phyloP scores from a whole-genome alignment of 2,329 filamentous ascomycete species.

The Cytospora piceicola region DNA sequence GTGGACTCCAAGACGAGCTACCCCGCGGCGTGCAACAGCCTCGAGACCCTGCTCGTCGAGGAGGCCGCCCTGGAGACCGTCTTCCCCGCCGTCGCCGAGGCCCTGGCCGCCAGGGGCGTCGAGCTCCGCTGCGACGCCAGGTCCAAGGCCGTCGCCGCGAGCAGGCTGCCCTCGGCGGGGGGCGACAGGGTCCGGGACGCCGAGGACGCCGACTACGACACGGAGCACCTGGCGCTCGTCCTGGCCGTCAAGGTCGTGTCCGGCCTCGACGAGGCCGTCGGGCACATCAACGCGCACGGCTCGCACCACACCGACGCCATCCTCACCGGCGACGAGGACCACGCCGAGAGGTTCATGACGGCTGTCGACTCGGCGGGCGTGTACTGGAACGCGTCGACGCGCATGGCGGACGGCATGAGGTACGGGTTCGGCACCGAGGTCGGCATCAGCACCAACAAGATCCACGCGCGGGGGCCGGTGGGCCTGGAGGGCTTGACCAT shows the following conservation, averaged over 20 bases:
- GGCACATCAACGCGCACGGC: slow-evolving; percentile 89
- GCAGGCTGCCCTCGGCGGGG: slow-evolving; percentile 45
- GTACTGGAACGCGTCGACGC: slow-evolving; percentile 95
- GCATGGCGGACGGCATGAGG: slow-evolving; percentile 94
- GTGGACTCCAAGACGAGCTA: slow-evolving; percentile 94
- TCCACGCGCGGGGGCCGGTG: slow-evolving; percentile 90
- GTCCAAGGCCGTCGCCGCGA: slow-evolving; percentile 66
- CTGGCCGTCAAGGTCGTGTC: slow-evolving; percentile 82
- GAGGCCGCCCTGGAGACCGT: slow-evolving; percentile 67
- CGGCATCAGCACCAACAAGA: slow-evolving; percentile 98
- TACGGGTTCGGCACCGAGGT: slow-evolving; percentile 98
- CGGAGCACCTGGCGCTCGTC: slow-evolving; percentile 85
- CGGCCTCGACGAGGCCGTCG: slow-evolving; percentile 70
- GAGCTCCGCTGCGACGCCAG: slow-evolving; percentile 76
- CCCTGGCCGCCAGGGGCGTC: slow-evolving; percentile 77
- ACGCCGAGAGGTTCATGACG: slow-evolving; percentile 82
- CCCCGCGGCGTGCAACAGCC: slow-evolving; percentile 90
- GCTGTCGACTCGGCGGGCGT: slow-evolving; percentile 87
- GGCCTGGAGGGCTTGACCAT: slow-evolving; percentile 94
- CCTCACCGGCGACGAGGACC: slow-evolving; percentile 68
- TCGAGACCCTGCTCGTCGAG: slow-evolving; percentile 91
- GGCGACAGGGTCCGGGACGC: slow-evolving; percentile 65
- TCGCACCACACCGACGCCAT: slow-evolving; percentile 95
- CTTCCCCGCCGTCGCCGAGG: slow-evolving; percentile 73
- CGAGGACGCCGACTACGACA: slow-evolving; percentile 74